Evolutionary conservation across 2,329 filamentous ascomycete species (phyloP), one percentile per base, ranked within the genome.

Genomic region (Colletotrichum sublineola): DNA sequence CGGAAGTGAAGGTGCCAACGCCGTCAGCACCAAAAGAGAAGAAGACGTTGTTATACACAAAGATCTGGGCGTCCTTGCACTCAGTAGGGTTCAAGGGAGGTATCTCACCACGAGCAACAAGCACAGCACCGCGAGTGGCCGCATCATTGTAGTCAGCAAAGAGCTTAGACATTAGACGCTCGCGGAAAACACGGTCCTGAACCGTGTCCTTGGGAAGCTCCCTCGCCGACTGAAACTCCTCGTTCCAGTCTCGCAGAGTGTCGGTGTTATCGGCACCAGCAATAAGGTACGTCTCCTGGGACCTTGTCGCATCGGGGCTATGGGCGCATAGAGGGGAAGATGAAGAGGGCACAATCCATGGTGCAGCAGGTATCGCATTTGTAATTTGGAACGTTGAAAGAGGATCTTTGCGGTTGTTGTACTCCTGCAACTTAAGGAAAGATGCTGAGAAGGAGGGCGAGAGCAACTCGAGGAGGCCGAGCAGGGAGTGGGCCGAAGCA

Each of bases 11-110:
- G 20, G 96, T 99, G 55, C 96, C 96, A 57, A 98, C 96, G 64
- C 96, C 97, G 81, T 99, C 96, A 56, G 96, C 96, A 74, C 96
- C 96, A 77, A 98, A 98, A 0, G 96, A 98, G 86, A 97, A 99
- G 86, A 99, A 99, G 76, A 99, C 95, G 83, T 99, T 99, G 87
- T 98, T 98, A 86, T 98, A 98, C 33, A 99, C 96, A 79, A 97
- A 99, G 75, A 99, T 99, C 81, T 99, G 96, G 5, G 96, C 96
- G 81, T 99, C 96, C 76, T 89, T 90, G 75, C 88, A 91, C 84
- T 99, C 96, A 0, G 96, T 98, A 8, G 96, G 97, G 84, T 99
- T 99, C 67, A 99, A 85, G 8, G 96, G 94, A 29, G 95, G 92
- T 75, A 99, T 93, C 81, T 99, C 96, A 66, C 96, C 96, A 69